Evolutionary conservation across 306 rosid genomes (phyloP), one percentile per base, ranked within the genome.

Genomic region (Delonix regia): DNA sequence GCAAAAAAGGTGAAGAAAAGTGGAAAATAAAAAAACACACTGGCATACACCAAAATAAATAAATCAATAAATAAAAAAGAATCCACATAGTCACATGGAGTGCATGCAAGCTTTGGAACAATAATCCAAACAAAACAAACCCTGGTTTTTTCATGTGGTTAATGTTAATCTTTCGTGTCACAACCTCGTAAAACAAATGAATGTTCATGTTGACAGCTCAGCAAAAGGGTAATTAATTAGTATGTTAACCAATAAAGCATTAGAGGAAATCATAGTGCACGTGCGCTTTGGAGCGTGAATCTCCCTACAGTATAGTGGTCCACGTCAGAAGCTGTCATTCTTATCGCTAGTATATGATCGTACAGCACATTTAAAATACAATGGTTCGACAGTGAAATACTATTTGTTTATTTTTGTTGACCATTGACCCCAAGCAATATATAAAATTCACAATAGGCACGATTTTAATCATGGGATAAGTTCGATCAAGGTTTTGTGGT

Each of bases 41-140:
- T 3, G 52, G 13, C n/a, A 19, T 13, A n/a, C 52, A 34, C 42
- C 3, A 53, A 71, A 71, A 63, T 61, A 61, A 44, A 47, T 61
- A 60, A 30, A 3, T 10, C 14, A 42, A 28, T 9, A 66, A 60
- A 13, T 21, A 53, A 44, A 71, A 63, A 1, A 62, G 34, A 33
- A 48, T n/a, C 0, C 55, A 4, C 69, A 51, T 21, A 10, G 22
- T 30, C 59, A 55, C 84, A 67, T 81, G 83, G 33, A 18, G 69
- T 3, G 82, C 80, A 59, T 3, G 82, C 80, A 59, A 67, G 71
- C 34, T 63, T 74, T 78, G 57, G 49, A 79, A 57, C 71, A 41
- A 16, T 19, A n/a, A 45, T 76, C 82, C 74, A 77, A 80, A 71
- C 72, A 67, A 30, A 25, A 47, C 52, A n/a, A n/a, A n/a, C n/a